Conservation (phyloP, 1,284 basidiomycete species). For the Apiotrichum akiyoshidainum region DNA sequence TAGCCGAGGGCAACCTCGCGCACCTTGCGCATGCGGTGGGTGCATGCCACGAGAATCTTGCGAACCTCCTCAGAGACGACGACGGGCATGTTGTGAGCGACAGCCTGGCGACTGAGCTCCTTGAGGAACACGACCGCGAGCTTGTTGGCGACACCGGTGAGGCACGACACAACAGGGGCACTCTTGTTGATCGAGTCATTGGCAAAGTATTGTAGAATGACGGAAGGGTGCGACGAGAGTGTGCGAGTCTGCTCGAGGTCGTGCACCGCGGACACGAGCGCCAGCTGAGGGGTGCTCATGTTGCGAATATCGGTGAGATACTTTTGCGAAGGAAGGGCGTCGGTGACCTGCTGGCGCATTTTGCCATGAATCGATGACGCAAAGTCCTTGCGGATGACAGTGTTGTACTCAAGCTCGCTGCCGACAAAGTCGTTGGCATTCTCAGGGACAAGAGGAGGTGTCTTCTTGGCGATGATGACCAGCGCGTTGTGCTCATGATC, state of each 20-base stretch:
- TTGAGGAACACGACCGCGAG: slow-evolving; percentile 60
- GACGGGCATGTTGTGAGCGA: slow-evolving; percentile 74
- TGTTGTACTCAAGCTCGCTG: slow-evolving; percentile 90
- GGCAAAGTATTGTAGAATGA: slow-evolving; percentile 80
- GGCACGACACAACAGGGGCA: slow-evolving; percentile 54
- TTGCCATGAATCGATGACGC: slow-evolving; percentile 68
- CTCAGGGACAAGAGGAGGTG: slow-evolving; percentile 80
- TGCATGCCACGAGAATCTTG: slow-evolving; percentile 71
- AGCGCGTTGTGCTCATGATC: slow-evolving; percentile 68
- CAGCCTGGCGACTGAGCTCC: slow-evolving; percentile 68
- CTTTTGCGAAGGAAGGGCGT: slow-evolving; percentile 62
- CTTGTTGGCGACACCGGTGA: slow-evolving; percentile 84
- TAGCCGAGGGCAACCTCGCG: slow-evolving; percentile 79
- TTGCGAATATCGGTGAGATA: slow-evolving; percentile 70
- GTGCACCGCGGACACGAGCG: slow-evolving; percentile 82
- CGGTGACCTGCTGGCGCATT: slow-evolving; percentile 64
- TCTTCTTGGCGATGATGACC: slow-evolving; percentile 77
- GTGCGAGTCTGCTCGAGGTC: slow-evolving; percentile 87
- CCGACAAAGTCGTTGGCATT: slow-evolving; percentile 78
- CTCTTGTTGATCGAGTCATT: slow-evolving; percentile 81
- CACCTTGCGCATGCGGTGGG: slow-evolving; percentile 77
- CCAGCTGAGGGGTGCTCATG: slow-evolving; percentile 76
- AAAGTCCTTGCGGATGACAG: slow-evolving; percentile 84
- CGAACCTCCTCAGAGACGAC: slow-evolving; percentile 72
- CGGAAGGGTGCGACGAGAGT: slow-evolving; percentile 72